Evolutionary conservation across 768 basidiomycete species (phyloP).

Genomic region (Psilocybe cyanescens): DNA sequence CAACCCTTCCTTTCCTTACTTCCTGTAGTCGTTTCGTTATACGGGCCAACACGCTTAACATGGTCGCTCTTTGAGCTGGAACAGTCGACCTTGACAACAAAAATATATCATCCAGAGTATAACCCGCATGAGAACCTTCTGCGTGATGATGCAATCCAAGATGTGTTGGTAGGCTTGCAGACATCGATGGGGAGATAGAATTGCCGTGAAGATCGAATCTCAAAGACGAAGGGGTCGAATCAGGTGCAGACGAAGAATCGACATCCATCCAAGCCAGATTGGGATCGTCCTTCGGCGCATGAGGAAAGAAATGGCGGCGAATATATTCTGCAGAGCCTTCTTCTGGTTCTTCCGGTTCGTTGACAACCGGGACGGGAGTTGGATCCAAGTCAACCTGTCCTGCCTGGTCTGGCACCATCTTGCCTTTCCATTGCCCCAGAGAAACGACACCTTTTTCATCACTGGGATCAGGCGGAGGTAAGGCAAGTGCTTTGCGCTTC

Average conservation of each 20-base stretch:
- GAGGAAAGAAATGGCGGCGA: conserved; percentile 81
- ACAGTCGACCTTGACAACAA: conserved; percentile 81
- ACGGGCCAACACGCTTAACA: conserved; percentile 73
- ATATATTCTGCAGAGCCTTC: conserved; percentile 87
- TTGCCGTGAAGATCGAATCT: conserved; percentile 82
- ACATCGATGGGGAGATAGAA: conserved; percentile 60
- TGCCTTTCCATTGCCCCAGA: conserved; percentile 41
- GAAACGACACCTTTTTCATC: conserved; percentile 42
- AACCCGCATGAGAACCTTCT: conserved; percentile 78
- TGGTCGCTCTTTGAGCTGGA: conserved; percentile 79
- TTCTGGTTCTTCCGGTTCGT: conserved; percentile 39
- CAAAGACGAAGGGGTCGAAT: conserved; percentile 42
- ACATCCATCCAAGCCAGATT: conserved; percentile 80
- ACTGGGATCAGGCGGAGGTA: conserved; percentile 51
- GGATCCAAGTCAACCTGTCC: background rate
- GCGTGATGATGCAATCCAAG: conserved; percentile 93
- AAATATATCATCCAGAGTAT: conserved; percentile 87
- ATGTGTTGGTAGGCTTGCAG: conserved; percentile 72
- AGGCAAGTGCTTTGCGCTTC: conserved; percentile 54
- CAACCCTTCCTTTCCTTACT: conserved; percentile 36
- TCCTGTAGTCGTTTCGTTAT: conserved; percentile 47
- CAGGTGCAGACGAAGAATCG: conserved; percentile 28
- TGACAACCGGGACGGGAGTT: background rate
- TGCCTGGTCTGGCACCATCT: conserved; percentile 18
- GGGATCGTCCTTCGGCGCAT: conserved; percentile 67